Base-by-base conservation (phyloP, 768 basidiomycete genomes). In the Boletus sensibilis region DNA sequence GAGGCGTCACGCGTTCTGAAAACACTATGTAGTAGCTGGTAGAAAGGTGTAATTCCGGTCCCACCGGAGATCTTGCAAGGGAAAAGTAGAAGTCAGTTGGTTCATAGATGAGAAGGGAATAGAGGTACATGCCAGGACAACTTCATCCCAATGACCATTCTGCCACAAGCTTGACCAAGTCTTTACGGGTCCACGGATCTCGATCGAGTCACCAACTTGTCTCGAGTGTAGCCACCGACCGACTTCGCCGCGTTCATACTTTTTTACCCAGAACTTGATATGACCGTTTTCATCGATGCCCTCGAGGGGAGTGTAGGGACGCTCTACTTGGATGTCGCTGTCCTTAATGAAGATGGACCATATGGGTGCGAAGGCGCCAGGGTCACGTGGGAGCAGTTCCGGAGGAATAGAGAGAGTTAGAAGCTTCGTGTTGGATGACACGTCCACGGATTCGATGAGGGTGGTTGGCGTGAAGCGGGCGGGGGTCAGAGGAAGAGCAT, bases 1-100 rank as follows among this genome's bases (percentile, higher is more conserved):
- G 49, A 16, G 45, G 58, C 39, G 59, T 63, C 44, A 39, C 58
- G 55, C 20, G 72, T 39, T 29, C 65, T 72, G 41, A 91, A 82
- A 14, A 81, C 64, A 8, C 72, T 72, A 63, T 87, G 79, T 55
- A 92, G 76, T 20, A 94, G 76, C 66, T 94, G 92, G 64, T 84
- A 84, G 68, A 94, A 93, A 4, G 92, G 92, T 16, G 92, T 87
- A 47, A 94, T 86, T 29, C 92, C 92, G 5, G 92, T 94, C 27
- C 92, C 92, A 37, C 92, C 92, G 42, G 90, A 92, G 52, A 94
- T 85, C 92, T 94, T 56, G 43, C n/a, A 16, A 39, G n/a, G 11
- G 14, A 23, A 29, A 44, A 37, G 10, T 10, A n/a, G 40, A 35
- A 40, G 33, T 59, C 37, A 53, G 50, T 16, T 35, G 11, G 38